A percentile compares a stretch with the other conserved stretches of the same genome.
These are phyloP conservation scores for Raddia distichophylla DNA, from an alignment of 176 grass and related monocot genomes.

Conservation along the genomic window DNA sequence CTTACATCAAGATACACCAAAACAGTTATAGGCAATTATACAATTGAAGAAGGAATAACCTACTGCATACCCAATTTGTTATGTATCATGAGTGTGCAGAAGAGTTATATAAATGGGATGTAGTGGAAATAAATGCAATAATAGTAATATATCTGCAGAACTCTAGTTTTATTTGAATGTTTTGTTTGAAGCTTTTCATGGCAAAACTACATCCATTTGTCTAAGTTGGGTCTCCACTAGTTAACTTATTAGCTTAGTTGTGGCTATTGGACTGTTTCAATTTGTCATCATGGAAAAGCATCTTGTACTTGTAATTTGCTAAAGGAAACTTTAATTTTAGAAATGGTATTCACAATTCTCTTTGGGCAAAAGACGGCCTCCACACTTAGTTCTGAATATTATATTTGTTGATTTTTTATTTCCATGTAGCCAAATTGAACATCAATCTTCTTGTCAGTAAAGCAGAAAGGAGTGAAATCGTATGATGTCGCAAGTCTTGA, in stretches of 20 bases:
- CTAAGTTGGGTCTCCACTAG: not conserved
- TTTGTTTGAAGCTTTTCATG: not conserved
- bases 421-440: conserved; percentile 25
- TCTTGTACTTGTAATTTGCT: not conserved
- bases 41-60: not conserved
- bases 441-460: conserved; percentile 43
- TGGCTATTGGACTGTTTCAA: not conserved
- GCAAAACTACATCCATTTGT: conserved; percentile 3
- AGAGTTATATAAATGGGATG: not conserved
- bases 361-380: not conserved
- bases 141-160: not conserved
- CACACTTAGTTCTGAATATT: not conserved
- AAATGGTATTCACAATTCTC: not conserved
- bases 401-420: not conserved
- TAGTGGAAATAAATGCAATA: not conserved
- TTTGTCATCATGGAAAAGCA: not conserved
- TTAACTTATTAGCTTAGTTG: not conserved
- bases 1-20: not conserved
- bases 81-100: not conserved
- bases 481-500: conserved; percentile 65
- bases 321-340: not conserved
- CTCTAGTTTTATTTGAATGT: not conserved
- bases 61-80: not conserved
- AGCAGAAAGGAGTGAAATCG: conserved; percentile 41
- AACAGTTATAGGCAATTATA: not conserved